Evolutionary conservation across 2,329 filamentous ascomycete species (phyloP), one percentile per base, ranked within the genome.

Genomic region (Teratosphaeria zuluensis): DNA sequence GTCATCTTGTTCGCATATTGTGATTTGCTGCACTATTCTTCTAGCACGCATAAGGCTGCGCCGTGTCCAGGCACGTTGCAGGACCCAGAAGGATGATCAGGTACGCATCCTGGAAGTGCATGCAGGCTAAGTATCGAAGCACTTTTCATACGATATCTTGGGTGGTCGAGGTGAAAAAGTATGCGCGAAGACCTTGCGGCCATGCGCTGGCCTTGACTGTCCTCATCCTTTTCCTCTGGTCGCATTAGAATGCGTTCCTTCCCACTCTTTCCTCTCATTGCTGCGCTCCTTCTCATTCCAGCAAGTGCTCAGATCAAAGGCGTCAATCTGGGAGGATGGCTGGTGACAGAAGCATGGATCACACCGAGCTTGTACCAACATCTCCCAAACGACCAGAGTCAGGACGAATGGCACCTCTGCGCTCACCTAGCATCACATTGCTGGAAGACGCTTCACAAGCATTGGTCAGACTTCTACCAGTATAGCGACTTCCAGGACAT

Each of bases 381-480:
- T 3, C 63, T 61, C n/a, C 54, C 53, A 24, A 57, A 59, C 24
- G 53, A 51, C n/a, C 35, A 38, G 35, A 38, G 9, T 16, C 12
- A 38, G 35, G 64, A 66, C 54, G 65, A 68, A 56, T 68, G 64
- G 64, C 32, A 53, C 31, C 56, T 68, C 11, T 66, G 65, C 32
- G 62, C 61, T 46, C 53, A 38, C 12, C 54, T 66, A 1, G 64
- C 62, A 28, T 62, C 63, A 1, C 31, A 62, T 19, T 65, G 63
- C 52, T 48, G 54, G 2, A 53, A 51, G n/a, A 60, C 46, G 9
- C 56, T 68, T 6, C 53, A 65, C 19, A 57, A 57, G 7, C 65
- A 67, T 46, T 67, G 65, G 64, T n/a, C 21, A 19, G 55, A 58
- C 3, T 66, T 64, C 57, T 60, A 55, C 32, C 51, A 53, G 12